A percentile compares a stretch with the other conserved stretches of the same genome.
phyloP scores from a whole-genome alignment of 371 early-diverging fungal species.

The Mucor velutinosus region DNA sequence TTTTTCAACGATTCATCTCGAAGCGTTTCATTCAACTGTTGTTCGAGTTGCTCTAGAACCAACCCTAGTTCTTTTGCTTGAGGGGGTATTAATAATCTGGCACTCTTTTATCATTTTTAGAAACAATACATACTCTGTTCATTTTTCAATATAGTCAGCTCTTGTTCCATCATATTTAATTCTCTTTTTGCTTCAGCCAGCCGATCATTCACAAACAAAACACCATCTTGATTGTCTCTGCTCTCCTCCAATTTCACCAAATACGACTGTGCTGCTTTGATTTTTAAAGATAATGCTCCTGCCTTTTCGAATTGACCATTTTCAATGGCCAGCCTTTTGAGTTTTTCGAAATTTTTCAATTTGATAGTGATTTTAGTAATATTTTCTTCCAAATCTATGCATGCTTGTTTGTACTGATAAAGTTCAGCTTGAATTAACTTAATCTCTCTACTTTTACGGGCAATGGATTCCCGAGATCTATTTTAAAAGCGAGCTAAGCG shows the following conservation, averaged over 20 bases:
- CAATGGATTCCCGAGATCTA: neutral
- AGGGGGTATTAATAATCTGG: neutral
- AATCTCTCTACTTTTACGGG: neutral
- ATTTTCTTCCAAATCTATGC: neutral
- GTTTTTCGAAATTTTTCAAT: neutral
- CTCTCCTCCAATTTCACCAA: neutral
- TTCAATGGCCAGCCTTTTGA: neutral
- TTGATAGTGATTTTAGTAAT: neutral
- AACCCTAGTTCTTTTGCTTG: neutral
- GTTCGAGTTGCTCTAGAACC: neutral
- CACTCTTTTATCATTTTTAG: neutral
- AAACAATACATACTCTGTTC: neutral
- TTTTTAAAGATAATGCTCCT: neutral
- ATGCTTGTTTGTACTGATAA: neutral
- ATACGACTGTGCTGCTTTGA: neutral
- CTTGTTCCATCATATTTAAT: neutral
- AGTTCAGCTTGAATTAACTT: neutral
- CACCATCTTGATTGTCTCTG: neutral
- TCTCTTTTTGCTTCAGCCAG: neutral
- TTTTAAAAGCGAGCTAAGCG: neutral
- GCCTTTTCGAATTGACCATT: conserved; percentile 1
- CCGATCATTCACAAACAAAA: neutral
- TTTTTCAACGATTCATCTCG: neutral
- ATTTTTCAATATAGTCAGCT: neutral
- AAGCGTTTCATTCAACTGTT: neutral